A percentile compares a stretch with the other conserved stretches of the same genome.
Evolutionary conservation across 2,329 filamentous ascomycete species (phyloP).

Genomic region (Cladophialophora immunda): DNA sequence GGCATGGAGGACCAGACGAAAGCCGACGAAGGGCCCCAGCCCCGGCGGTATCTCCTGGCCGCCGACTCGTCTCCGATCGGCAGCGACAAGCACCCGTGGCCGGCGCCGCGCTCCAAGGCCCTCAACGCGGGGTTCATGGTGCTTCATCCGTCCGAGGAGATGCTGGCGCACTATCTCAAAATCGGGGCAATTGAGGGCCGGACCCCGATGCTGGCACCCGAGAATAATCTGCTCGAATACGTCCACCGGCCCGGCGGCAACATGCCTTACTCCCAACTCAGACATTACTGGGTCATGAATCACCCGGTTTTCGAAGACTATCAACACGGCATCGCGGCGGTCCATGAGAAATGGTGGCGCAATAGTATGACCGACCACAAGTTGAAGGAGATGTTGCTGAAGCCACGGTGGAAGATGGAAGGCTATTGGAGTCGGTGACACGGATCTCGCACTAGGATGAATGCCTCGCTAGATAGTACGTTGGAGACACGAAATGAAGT

Average conservation of each 20-base stretch:
- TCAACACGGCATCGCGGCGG: conserved; percentile 46
- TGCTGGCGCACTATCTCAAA: conserved; percentile 50
- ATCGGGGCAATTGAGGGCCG: conserved; percentile 45
- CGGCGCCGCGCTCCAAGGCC: conserved; percentile 34
- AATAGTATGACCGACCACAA: background rate
- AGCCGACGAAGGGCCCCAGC: conserved; percentile 45
- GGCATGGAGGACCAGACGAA: conserved; percentile 50
- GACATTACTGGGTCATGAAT: conserved; percentile 51
- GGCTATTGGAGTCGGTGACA: conserved; percentile 3
- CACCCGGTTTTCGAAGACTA: conserved; percentile 51
- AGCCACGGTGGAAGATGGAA: conserved; percentile 2
- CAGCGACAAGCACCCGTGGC: conserved; percentile 48
- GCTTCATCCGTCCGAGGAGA: conserved; percentile 44
- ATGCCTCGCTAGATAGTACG: background rate
- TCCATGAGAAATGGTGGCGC: conserved; percentile 53
- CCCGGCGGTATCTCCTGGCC: conserved; percentile 48
- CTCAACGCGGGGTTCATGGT: conserved; percentile 55
- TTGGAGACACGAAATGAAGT: background rate
- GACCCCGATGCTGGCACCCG: conserved; percentile 47
- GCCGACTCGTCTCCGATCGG: conserved; percentile 44
- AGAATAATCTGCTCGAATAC: conserved; percentile 53
- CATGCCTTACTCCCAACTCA: conserved; percentile 52
- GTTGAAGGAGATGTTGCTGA: background rate
- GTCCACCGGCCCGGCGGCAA: conserved; percentile 49
- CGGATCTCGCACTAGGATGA: background rate